Percentiles rank a stretch among this genome's conserved stretches.
Evolutionary conservation across 73 alveolate species (phyloP).

Genomic region (Paraurostyla sp.): DNA sequence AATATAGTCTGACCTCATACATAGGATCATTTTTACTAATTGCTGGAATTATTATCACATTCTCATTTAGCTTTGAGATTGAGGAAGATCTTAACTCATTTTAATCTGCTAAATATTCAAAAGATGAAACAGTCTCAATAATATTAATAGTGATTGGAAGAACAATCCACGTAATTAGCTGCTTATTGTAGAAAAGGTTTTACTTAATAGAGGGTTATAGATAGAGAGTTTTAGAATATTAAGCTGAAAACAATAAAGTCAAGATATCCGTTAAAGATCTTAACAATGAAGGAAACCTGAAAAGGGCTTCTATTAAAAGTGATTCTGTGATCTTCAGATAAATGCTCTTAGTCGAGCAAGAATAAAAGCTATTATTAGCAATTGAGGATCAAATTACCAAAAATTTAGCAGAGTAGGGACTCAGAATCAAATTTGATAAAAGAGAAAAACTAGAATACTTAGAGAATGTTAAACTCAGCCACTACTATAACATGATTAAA

Average conservation of each 20-base stretch:
- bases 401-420: not conserved
- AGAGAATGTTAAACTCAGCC: not conserved
- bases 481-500: not conserved
- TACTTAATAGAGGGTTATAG: not conserved
- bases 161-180: not conserved
- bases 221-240: not conserved
- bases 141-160: not conserved
- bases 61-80: not conserved
- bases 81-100: not conserved
- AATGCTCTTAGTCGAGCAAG: not conserved
- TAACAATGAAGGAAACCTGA: not conserved
- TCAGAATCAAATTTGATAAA: not conserved
- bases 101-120: not conserved
- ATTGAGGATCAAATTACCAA: not conserved
- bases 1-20: not conserved
- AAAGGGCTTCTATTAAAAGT: not conserved
- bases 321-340: not conserved
- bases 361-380: not conserved
- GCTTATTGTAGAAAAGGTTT: not conserved
- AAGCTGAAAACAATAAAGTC: not conserved
- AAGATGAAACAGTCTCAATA: not conserved
- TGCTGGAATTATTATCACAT: not conserved
- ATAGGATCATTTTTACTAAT: not conserved
- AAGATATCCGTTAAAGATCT: not conserved
- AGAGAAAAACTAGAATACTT: constrained; percentile 8